Evolutionary conservation across 1,284 basidiomycete genomes (phyloP), one percentile per base, ranked within the genome.

Genomic region (Leccinum fallax): DNA sequence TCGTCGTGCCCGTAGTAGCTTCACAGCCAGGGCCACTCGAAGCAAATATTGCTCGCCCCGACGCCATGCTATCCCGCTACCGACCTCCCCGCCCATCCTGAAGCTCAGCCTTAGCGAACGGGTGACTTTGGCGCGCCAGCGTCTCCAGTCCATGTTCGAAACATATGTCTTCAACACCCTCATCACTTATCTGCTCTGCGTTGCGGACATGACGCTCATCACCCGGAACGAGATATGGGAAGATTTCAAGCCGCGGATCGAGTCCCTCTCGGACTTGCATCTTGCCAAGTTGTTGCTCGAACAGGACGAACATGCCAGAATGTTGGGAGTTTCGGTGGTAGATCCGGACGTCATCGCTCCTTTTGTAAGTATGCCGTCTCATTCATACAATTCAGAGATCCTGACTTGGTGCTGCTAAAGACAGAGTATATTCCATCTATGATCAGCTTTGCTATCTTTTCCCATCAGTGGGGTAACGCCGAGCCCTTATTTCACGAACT

Each of bases 261-360:
- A 69, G 32, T 61, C 65, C 21, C 62, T 62, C 34, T 63, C 67
- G 2, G 69, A 70, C 15, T 65, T 67, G 5, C 67, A 72, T 34
- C 60, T 71, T 16, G 63, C 69, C 15, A 72, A 62, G 19, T 56
- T 70, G 2, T 19, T 70, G 26, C 69, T 70, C 38, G 70, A 70
- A 57, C 69, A 70, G 53, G 71, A 70, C 34, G 69, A 70, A 26
- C 67, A 67, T 7, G 69, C 69, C 7, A 61, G 69, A 57, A 71
- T 49, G 40, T n/a, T 70, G 40, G 67, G 69, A 6, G 55, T 70
- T 21, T 66, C 70, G 0, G 63, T 72, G n/a, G 4, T 61, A n/a
- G 30, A 32, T 32, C 30, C 30, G 10, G 0, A 32, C 30, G 10
- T 32, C 30, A 32, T 32, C 10, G 4, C 30, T 32, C 30, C 30